These are phyloP conservation scores for Pseudohalonectria lignicola DNA, from an alignment of 2,329 filamentous ascomycete genomes.

Conservation along the genomic window DNA sequence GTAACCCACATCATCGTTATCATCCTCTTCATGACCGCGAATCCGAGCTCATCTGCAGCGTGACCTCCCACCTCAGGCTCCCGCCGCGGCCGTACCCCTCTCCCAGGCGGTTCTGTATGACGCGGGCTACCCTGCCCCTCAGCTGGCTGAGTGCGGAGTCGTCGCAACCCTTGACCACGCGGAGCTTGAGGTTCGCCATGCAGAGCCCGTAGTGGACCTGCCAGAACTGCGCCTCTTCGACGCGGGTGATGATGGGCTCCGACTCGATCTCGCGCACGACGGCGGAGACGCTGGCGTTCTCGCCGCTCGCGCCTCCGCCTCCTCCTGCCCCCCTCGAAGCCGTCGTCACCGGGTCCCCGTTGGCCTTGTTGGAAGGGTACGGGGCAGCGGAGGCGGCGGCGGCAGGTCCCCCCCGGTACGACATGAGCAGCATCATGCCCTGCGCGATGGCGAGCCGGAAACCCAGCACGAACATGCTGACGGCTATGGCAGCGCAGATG, in stretches of 20 bases:
- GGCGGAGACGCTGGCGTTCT: conserved; percentile 43
- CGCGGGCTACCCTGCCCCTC: conserved; percentile 61
- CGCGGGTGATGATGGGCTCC: conserved; percentile 61
- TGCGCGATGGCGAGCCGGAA: conserved; percentile 74
- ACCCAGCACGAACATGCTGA: conserved; percentile 82
- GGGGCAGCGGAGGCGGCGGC: not conserved
- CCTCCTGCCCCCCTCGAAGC: conserved; percentile 9
- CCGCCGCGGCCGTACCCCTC: conserved; percentile 76
- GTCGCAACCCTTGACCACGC: conserved; percentile 51
- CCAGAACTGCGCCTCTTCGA: conserved; percentile 95
- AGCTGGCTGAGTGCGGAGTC: conserved; percentile 64
- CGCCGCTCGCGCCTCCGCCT: not conserved
- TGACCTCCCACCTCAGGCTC: conserved; percentile 86
- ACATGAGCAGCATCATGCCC: conserved; percentile 94
- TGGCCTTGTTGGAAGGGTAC: not conserved
- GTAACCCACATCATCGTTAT: too few relatives aligned
- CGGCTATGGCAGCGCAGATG: conserved; percentile 70
- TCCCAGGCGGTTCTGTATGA: conserved; percentile 77
- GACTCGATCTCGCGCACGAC: conserved; percentile 79
- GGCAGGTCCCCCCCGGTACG: conserved; percentile 42
- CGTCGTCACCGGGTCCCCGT: conserved; percentile 20
- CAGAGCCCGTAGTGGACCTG: conserved; percentile 96
- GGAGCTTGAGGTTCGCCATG: conserved; percentile 86
- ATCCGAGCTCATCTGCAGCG: conserved; percentile 57
- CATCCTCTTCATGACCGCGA: not conserved